Evolutionary conservation across 2,329 filamentous ascomycete genomes (phyloP).

Genomic region (Penicillium verrucosum): DNA sequence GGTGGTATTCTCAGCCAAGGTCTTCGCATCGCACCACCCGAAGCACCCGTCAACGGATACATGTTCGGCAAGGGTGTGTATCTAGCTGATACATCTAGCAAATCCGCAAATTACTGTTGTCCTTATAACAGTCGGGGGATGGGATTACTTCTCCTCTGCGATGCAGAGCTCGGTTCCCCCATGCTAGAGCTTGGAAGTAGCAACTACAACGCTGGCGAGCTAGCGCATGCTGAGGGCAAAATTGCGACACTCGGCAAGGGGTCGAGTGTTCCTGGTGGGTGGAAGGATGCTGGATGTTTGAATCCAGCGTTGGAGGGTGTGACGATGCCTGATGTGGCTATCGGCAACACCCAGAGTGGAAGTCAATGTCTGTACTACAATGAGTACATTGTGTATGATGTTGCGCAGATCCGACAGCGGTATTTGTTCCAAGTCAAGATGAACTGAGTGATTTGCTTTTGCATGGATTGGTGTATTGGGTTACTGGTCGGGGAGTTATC

Average conservation of each 20-base stretch:
- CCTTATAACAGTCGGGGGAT: constrained; percentile 61
- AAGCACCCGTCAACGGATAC: constrained; percentile 75
- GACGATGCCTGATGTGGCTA: constrained; percentile 52
- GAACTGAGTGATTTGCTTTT: constrained; percentile 15
- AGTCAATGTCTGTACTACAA: constrained; percentile 33
- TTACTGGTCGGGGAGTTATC: background rate
- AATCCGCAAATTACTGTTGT: constrained; percentile 75
- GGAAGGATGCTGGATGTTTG: constrained; percentile 72
- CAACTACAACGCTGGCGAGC: constrained; percentile 62
- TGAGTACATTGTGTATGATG: constrained; percentile 51
- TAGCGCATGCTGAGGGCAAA: constrained; percentile 59
- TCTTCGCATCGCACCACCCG: constrained; percentile 75
- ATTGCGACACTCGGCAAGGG: constrained; percentile 71
- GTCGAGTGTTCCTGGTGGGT: constrained; percentile 58
- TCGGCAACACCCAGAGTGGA: background rate
- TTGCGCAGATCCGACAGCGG: constrained; percentile 46
- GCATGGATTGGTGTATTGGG: background rate
- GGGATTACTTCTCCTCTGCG: constrained; percentile 75
- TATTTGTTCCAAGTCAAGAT: constrained; percentile 47
- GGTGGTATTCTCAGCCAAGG: constrained; percentile 85
- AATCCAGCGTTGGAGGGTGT: constrained; percentile 64
- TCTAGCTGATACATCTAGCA: constrained; percentile 78
- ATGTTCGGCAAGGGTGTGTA: constrained; percentile 93
- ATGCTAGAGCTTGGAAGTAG: constrained; percentile 61
- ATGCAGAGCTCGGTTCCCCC: constrained; percentile 75